Base-by-base conservation (phyloP, 495 filamentous ascomycete genomes). In the Collariella sp. region DNA sequence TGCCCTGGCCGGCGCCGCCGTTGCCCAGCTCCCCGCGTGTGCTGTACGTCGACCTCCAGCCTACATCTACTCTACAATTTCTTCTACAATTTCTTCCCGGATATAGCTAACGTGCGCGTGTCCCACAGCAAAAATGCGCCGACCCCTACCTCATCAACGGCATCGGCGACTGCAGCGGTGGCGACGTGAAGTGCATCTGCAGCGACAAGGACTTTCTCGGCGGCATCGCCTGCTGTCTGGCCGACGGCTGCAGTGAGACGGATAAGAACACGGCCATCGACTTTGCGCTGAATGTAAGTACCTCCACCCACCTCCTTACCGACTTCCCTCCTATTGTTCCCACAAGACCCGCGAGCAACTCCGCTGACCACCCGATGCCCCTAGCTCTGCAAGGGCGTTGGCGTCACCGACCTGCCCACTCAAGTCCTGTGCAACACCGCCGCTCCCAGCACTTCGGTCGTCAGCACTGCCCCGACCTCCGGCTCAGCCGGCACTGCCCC, bases 121-220 rank as follows among this genome's bases (percentile, higher is more conserved):
- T 19, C 33, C 20, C 20, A 56, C 55, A 86, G 83, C 62, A 73
- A 73, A 10, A 40, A 5, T 88, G 85, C 60, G 80, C 78, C 11
- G 67, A 68, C 47, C 52, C 65, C 19, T 75, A 79, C 41, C 73
- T 80, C 7, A 18, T 42, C 7, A 69, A 67, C 34, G 62, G 65
- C 56, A 73, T 75, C 50, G 79, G 75, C 41, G 55, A 68, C 54
- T 90, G 87, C 68, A 68, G 72, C 13, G 49, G 76, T 9, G 26
- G 26, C 44, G 78, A 89, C 53, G 63, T 81, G 56, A 59, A 67
- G 35, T 94, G 89, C 66, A 88, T 91, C 61, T 94, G 89, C 71
- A 60, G 54, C 11, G 71, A 78, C 66, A 58, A 66, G 6, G 62
- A 65, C 9, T 87, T 87, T 72, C 73, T 95, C 53, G 59, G 42